phyloP scores from a whole-genome alignment of 345 rosid species.

The Boechera retrofracta region DNA sequence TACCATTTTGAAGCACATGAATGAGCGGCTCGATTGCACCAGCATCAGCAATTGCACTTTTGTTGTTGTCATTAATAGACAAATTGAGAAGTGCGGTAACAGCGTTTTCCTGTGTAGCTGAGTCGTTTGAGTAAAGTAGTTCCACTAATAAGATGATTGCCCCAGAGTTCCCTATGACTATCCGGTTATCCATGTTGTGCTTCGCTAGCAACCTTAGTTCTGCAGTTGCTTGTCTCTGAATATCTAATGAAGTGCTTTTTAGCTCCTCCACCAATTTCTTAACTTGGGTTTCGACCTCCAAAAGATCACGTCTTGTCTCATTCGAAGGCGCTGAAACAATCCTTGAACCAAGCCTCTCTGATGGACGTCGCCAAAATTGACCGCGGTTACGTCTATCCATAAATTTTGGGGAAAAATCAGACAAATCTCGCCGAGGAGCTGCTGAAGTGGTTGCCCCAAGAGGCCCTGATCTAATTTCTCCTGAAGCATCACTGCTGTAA shows the following conservation, averaged over 20 bases:
- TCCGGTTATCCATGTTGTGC: slow-evolving; percentile 85
- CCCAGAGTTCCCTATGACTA: slow-evolving; percentile 84
- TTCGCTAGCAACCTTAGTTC: slow-evolving; percentile 80
- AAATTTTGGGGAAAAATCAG: slow-evolving; percentile 63
- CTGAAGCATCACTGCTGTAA: slow-evolving; percentile 79
- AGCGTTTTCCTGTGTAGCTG: slow-evolving; percentile 74
- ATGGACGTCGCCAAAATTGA: slow-evolving; percentile 80
- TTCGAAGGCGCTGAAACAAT: slow-evolving; percentile 67
- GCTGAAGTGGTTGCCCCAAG: slow-evolving; percentile 52
- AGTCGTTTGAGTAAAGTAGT: slow-evolving; percentile 67
- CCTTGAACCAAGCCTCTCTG: slow-evolving; percentile 77
- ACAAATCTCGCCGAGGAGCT: slow-evolving; percentile 57
- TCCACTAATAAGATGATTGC: slow-evolving; percentile 75
- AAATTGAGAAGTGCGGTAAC: slow-evolving; percentile 95
- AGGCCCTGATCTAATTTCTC: slow-evolving; percentile 67
- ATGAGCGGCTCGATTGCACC: slow-evolving; percentile 88
- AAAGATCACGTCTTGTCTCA: slow-evolving; percentile 77
- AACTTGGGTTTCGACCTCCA: slow-evolving; percentile 77
- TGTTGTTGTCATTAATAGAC: slow-evolving; percentile 91
- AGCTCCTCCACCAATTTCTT: slow-evolving; percentile 74
- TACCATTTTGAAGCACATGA: slow-evolving; percentile 81
- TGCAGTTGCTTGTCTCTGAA: slow-evolving; percentile 66
- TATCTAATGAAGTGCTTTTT: slow-evolving; percentile 60
- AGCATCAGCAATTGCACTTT: slow-evolving; percentile 78
- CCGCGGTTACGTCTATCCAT: slow-evolving; percentile 64